phyloP scores from a whole-genome alignment of 2,329 filamentous ascomycete genomes.

The Colletotrichum trifolii region DNA sequence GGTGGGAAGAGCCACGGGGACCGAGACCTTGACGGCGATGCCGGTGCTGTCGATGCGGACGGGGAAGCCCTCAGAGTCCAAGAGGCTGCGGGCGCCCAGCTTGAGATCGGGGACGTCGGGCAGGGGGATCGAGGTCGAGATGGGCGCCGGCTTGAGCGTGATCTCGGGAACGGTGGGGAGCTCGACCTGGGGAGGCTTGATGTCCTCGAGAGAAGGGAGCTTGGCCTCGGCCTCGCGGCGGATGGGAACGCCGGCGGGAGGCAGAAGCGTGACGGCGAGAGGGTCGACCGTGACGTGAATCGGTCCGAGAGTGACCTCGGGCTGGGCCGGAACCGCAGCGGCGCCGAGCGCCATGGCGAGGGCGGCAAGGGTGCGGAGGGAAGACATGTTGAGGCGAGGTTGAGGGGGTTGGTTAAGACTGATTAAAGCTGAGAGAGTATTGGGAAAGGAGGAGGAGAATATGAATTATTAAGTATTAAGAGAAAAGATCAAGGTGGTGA shows the following conservation, averaged over 20 bases:
- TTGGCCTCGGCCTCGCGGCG: neutral
- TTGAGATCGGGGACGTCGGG: neutral
- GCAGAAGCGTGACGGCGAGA: neutral
- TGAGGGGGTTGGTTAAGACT: neutral
- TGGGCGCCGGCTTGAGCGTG: neutral
- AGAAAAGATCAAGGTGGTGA: neutral
- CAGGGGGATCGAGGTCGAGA: neutral
- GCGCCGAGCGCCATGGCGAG: constrained; percentile 12
- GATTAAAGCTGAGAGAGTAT: neutral
- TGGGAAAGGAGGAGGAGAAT: neutral
- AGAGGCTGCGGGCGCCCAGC: too few relatives aligned
- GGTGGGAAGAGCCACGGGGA: neutral
- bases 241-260: neutral
- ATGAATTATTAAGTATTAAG: constrained; percentile 15
- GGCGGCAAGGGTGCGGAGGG: constrained; percentile 12
- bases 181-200: neutral
- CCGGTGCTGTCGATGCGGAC: neutral
- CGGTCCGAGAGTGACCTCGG: neutral
- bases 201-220: neutral
- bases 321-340: constrained; percentile 13
- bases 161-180: neutral
- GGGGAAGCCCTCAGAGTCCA: neutral
- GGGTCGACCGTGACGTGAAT: neutral
- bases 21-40: neutral
- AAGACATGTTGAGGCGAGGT: constrained; percentile 16